phyloP scores from a whole-genome alignment of 225 moss, liverwort and hornwort genomes.

The Sphagnum contortum region DNA sequence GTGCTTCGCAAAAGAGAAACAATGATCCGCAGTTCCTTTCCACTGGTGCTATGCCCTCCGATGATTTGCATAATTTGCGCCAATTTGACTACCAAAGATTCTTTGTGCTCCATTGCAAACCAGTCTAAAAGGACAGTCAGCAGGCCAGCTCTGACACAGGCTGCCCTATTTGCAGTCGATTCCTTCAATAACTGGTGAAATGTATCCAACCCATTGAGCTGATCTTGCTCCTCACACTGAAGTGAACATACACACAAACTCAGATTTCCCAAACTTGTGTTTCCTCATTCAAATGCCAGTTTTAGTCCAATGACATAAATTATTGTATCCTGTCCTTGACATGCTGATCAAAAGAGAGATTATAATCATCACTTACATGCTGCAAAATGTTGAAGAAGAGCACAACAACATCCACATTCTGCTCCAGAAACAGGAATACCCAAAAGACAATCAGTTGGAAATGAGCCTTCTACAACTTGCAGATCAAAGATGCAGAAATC shows the following conservation, averaged over 20 bases:
- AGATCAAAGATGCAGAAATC: too few relatives aligned
- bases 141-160: slow-evolving; percentile 66
- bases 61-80: slow-evolving; percentile 75
- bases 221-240: slow-evolving; percentile 63
- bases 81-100: slow-evolving; percentile 47
- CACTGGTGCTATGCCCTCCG: slow-evolving; percentile 76
- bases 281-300: too few relatives aligned
- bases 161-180: slow-evolving; percentile 69
- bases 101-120: slow-evolving; percentile 61
- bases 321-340: too few relatives aligned
- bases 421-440: slow-evolving; percentile 4
- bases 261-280: too few relatives aligned
- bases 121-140: slow-evolving; percentile 67
- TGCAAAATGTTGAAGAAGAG: slow-evolving; percentile 71
- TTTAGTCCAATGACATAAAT: too few relatives aligned
- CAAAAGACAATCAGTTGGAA: too few relatives aligned
- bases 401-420: slow-evolving; percentile 74
- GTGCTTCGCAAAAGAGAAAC: slow-evolving; percentile 71
- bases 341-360: too few relatives aligned
- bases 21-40: slow-evolving; percentile 79
- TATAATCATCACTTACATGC: slow-evolving; percentile 29
- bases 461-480: too few relatives aligned
- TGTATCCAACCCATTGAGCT: slow-evolving; percentile 58
- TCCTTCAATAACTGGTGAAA: slow-evolving; percentile 64
- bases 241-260: slow-evolving; percentile 3